A percentile compares a stretch with the other conserved stretches of the same genome.
Conservation (phyloP, 2,329 filamentous ascomycete genomes). For the Cladosporium sp. region DNA sequence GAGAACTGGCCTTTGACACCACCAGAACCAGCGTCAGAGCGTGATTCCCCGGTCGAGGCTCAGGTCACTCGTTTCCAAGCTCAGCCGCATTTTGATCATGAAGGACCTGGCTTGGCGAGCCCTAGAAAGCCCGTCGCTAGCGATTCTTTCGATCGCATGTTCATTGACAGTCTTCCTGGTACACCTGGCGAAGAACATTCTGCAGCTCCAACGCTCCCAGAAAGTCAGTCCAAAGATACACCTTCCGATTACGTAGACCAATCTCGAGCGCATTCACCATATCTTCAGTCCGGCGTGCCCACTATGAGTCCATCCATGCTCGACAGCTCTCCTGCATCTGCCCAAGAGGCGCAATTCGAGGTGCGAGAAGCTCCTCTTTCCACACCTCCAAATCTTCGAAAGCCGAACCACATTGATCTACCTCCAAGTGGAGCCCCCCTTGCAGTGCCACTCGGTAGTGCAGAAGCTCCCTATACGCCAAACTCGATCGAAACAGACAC, state of each 20-base stretch:
- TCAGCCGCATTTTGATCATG: background rate
- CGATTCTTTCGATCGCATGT: conserved; percentile 38
- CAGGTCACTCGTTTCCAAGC: background rate
- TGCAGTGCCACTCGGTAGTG: background rate
- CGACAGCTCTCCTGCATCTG: background rate
- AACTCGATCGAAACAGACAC: conserved; percentile 9
- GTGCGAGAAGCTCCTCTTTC: background rate
- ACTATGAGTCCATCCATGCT: conserved; percentile 9
- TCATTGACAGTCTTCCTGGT: conserved; percentile 36
- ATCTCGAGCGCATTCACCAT: conserved; percentile 1
- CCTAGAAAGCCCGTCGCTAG: conserved; percentile 32
- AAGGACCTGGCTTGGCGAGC: conserved; percentile 8
- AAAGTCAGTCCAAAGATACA: background rate
- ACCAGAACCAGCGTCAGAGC: background rate
- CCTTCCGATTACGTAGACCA: background rate
- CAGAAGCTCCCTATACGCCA: background rate
- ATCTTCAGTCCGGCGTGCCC: background rate
- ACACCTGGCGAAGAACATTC: background rate
- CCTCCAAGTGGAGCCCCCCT: background rate
- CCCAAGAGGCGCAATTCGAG: background rate
- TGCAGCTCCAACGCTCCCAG: background rate
- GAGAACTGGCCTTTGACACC: conserved; percentile 14
- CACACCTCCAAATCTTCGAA: background rate
- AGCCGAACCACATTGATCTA: conserved; percentile 7
- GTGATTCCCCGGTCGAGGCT: background rate